These are phyloP conservation scores for Claviceps fusiformis DNA, from an alignment of 2,329 filamentous ascomycete species.

Conservation along the genomic window DNA sequence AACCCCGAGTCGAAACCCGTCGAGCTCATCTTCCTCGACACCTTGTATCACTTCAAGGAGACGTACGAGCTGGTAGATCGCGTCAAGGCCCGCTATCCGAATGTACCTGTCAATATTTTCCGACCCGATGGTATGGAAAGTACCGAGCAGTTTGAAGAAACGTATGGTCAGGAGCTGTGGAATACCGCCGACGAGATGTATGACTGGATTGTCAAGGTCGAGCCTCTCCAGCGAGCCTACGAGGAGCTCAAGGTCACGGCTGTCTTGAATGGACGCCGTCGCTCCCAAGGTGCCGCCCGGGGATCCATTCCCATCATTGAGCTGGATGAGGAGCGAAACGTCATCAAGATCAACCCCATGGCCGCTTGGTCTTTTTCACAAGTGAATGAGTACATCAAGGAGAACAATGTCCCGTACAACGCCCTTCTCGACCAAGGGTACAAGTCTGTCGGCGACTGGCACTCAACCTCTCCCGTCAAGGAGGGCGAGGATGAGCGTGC, in stretches of 20 bases:
- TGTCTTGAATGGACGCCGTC: conserved; percentile 80
- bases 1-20: conserved; percentile 45
- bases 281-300: conserved; percentile 85
- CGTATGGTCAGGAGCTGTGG: conserved; percentile 75
- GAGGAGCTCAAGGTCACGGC: conserved; percentile 75
- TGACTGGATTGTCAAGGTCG: conserved; percentile 95
- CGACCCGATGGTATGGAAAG: conserved; percentile 67
- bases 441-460: conserved; percentile 97
- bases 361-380: conserved; percentile 89
- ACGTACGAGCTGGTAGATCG: conserved; percentile 61
- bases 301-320: conserved; percentile 86
- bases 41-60: conserved; percentile 69
- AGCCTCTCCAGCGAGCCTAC: conserved; percentile 87
- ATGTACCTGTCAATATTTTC: conserved; percentile 75
- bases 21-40: conserved; percentile 71
- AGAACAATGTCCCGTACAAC: conserved; percentile 88
- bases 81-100: conserved; percentile 62
- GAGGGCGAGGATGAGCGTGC: conserved; percentile 92
- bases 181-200: conserved; percentile 79
- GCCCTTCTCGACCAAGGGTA: conserved; percentile 83
- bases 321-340: conserved; percentile 70
- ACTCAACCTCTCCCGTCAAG: conserved; percentile 81
- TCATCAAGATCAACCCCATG: conserved; percentile 96
- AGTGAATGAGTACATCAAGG: conserved; percentile 75
- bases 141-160: conserved; percentile 62